A percentile compares a stretch with the other conserved stretches of the same genome.
These are phyloP conservation scores for Candida glucosophila DNA, from an alignment of 1,139 yeast species.

Conservation along the genomic window DNA sequence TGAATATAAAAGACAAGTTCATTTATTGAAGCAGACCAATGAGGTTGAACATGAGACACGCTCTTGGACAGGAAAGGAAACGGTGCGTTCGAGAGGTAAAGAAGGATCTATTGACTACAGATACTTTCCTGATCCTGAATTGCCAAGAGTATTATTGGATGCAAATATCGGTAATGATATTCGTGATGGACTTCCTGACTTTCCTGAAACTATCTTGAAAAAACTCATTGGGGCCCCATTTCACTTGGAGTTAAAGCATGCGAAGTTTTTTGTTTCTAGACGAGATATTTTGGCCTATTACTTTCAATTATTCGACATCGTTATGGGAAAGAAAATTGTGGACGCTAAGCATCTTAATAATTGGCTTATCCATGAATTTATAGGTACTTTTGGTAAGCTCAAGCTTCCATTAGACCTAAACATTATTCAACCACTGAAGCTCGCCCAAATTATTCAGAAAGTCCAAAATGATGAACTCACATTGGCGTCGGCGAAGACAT, in stretches of 20 bases:
- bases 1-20: constrained; percentile 67
- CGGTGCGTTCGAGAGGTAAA: constrained; percentile 62
- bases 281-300: constrained; percentile 42
- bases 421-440: constrained; percentile 19
- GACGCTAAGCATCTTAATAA: constrained; percentile 47
- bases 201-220: constrained; percentile 57
- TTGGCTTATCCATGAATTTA: constrained; percentile 77
- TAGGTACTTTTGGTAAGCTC: constrained; percentile 59
- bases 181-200: constrained; percentile 37
- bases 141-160: constrained; percentile 51
- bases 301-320: constrained; percentile 26
- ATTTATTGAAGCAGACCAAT: constrained; percentile 24
- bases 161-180: constrained; percentile 27
- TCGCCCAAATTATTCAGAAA: constrained; percentile 17
- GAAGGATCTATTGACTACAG: constrained; percentile 83
- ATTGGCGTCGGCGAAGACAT: constrained; percentile 55
- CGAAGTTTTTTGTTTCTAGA: constrained; percentile 49
- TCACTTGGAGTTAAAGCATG: constrained; percentile 61
- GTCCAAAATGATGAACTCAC: constrained; percentile 16
- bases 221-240: constrained; percentile 44
- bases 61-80: constrained; percentile 78
- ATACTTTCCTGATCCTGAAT: constrained; percentile 90
- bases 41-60: constrained; percentile 62
- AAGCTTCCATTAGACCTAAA: constrained; percentile 29
- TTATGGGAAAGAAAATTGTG: constrained; percentile 9